phyloP scores from a whole-genome alignment of 306 rosid genomes.

The Quercus gilva region DNA sequence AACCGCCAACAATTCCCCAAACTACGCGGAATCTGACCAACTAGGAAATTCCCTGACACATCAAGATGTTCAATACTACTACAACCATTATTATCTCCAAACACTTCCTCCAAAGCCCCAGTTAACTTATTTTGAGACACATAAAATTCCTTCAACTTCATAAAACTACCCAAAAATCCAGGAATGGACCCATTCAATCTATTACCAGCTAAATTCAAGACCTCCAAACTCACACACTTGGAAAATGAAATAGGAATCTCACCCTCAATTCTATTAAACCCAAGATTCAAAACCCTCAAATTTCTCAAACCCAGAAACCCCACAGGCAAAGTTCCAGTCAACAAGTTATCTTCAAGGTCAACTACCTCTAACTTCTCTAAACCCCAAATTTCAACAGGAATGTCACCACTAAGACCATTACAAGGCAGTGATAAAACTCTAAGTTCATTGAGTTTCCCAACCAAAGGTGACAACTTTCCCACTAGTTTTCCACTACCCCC shows the following conservation, averaged over 20 bases:
- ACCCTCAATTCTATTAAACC: constrained; percentile 64
- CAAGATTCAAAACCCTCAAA: constrained; percentile 66
- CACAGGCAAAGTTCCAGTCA: constrained; percentile 53
- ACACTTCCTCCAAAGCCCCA: constrained; percentile 56
- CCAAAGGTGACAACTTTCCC: constrained; percentile 50
- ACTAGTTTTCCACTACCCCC: constrained; percentile 36
- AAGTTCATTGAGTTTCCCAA: constrained; percentile 62
- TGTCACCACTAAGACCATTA: constrained; percentile 53
- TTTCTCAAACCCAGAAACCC: constrained; percentile 29
- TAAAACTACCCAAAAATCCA: constrained; percentile 48
- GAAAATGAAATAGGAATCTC: constrained; percentile 53
- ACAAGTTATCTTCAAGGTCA: constrained; percentile 73
- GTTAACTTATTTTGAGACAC: constrained; percentile 54
- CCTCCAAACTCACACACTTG: constrained; percentile 37
- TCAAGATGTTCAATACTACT: constrained; percentile 79
- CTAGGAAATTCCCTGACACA: constrained; percentile 66
- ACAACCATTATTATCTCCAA: constrained; percentile 50
- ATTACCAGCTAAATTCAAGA: constrained; percentile 75
- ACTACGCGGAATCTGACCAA: constrained; percentile 48
- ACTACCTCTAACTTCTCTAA: constrained; percentile 70
- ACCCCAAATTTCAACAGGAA: constrained; percentile 62
- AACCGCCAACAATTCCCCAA: constrained; percentile 69
- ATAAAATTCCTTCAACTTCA: constrained; percentile 51
- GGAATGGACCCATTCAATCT: constrained; percentile 68
- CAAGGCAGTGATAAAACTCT: constrained; percentile 65